Base-by-base conservation (phyloP, 371 early-diverging fungal species). In the Nematocida ironsii region DNA sequence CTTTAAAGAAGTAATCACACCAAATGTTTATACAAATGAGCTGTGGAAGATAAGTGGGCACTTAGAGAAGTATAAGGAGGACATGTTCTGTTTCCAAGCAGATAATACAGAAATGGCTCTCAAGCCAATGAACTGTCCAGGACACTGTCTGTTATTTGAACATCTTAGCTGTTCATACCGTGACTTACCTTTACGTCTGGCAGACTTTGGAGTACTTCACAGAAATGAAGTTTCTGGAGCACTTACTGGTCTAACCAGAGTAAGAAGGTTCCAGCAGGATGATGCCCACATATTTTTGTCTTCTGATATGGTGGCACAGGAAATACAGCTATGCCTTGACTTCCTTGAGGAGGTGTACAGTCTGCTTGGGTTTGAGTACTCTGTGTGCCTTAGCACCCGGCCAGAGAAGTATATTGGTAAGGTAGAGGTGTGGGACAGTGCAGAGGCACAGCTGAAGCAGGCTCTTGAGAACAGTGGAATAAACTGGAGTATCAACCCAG, bases 61-160 rank as follows among this genome's bases (percentile, higher is more conserved):
- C 88, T 96, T 95, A 91, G 90, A 94, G 72, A 97, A 99, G 86
- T 99, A 98, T 88, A 90, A 92, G 88, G 95, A 95, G 75, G 92
- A 99, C 89, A 98, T 99, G 96, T 99, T 97, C 89, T 89, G 90
- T 66, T 90, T 97, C 62, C 91, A 92, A 50, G 91, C 94, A 18
- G 90, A 91, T 57, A 92, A 93, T 89, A 93, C 92, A 85, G 89
- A 90, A 72, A 72, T 64, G 84, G 97, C 92, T 0, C 89, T 98
- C 72, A 98, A 98, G 90, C 98, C 99, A 13, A 98, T 98, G 99
- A 98, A 98, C 90, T 98, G 99, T 87, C 99, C 99, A 64, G 95
- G 95, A 52, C 98, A 98, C 87, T 97, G 98, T 89, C 87, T 98
- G 83, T 93, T 97, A 91, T 98, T 96, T 89, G 92, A 89, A 74